Base-by-base conservation (phyloP, 1,139 yeast genomes). In the Yamadazyma kanchanaburiensis region DNA sequence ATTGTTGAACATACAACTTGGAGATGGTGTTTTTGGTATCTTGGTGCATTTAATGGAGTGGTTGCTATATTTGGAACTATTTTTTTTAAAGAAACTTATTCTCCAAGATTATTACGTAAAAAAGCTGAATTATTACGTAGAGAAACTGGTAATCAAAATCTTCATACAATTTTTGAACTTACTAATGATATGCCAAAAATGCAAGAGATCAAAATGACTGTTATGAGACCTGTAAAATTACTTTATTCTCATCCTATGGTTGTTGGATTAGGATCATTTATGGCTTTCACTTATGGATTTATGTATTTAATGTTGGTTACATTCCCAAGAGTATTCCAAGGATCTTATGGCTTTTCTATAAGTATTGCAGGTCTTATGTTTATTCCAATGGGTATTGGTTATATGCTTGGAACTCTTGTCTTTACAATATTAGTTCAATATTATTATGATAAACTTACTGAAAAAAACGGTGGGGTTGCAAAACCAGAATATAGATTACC, bases 221-320 rank as follows among this genome's bases (percentile, higher is more conserved):
- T 79, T 11, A 56, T 72, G 26, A 64, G 86, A 31, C 86, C 86
- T 1, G 28, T 79, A 12, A 58, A 55, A 25, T 55, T 80, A 39
- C 56, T 80, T 16, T 48, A 61, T 22, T 63, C 73, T 18, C 77
- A 80, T 46, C 85, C 85, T 3, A 76, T 80, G 70, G 76, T 80
- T 11, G 54, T 75, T 19, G 80, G 81, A 0, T 55, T 78, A 16
- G 83, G 83, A 4, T 51, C 68, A 3, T 77, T 70, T 49, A 71
- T 77, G 79, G 84, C 84, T 2, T 75, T 77, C 42, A 67, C 68
- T 4, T 77, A 77, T 43, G 85, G 83, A 3, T 74, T 77, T 57
- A 64, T 77, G 69, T 78, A 78, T 46, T 58, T 78, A 33, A 59
- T 77, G 68, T 62, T 78, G 32, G 78, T 74, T 15, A 67, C 80